phyloP scores from a whole-genome alignment of 2,329 filamentous ascomycete species.

The Talaromyces rugulosus region DNA sequence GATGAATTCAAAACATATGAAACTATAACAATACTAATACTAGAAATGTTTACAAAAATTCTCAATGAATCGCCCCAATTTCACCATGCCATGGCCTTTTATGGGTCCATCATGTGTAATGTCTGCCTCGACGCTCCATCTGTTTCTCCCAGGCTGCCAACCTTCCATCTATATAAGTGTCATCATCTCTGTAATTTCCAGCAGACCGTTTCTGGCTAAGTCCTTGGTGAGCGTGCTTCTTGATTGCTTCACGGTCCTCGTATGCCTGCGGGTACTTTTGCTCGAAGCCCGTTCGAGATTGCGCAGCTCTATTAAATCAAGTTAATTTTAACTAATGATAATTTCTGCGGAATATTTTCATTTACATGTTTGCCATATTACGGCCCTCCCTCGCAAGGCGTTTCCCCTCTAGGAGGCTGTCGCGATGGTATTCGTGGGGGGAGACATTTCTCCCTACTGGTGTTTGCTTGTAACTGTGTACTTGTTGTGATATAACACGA shows the following conservation, averaged over 20 bases:
- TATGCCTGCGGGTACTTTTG: slow-evolving; percentile 30
- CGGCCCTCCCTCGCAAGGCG: neutral
- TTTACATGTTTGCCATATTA: neutral
- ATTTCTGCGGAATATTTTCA: neutral
- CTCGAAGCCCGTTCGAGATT: neutral
- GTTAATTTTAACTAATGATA: neutral
- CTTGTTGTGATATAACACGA: neutral
- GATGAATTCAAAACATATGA: no score
- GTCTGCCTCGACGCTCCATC: no score
- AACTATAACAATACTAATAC: no score
- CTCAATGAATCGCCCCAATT: no score
- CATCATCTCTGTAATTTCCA: no score
- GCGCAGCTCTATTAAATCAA: neutral
- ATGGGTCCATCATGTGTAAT: no score
- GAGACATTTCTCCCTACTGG: neutral
- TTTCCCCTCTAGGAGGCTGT: neutral
- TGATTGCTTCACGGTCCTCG: slow-evolving; percentile 27
- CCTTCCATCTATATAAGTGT: no score
- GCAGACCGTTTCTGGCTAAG: no score
- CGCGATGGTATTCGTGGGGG: neutral
- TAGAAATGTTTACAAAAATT: no score
- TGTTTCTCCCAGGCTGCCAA: no score
- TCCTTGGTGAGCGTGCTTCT: no score
- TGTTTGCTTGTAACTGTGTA: neutral
- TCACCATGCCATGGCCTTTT: no score